These are phyloP conservation scores for Neurospora tetrasperma DNA, from an alignment of 495 filamentous ascomycete species.

Conservation along the genomic window DNA sequence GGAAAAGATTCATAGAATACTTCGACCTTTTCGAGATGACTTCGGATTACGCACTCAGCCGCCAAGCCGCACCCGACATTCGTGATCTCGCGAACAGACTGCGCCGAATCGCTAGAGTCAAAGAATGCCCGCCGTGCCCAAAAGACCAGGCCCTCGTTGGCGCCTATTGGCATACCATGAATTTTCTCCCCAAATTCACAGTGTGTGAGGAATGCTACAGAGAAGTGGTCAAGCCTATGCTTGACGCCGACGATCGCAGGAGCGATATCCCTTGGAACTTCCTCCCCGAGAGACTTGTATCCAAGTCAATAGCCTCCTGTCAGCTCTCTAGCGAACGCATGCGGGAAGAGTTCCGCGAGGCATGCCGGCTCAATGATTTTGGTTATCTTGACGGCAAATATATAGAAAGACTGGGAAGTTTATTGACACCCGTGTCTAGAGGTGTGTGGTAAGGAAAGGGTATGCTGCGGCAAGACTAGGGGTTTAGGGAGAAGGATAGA, in stretches of 20 bases:
- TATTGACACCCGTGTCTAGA: background rate
- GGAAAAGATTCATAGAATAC: constrained; percentile 34
- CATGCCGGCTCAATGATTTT: constrained; percentile 49
- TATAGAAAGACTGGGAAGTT: constrained; percentile 26
- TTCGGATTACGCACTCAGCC: constrained; percentile 25
- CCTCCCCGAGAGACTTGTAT: constrained; percentile 34
- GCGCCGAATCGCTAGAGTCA: constrained; percentile 20
- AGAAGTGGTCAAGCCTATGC: constrained; percentile 54
- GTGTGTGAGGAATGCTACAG: constrained; percentile 51
- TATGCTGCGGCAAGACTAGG: background rate
- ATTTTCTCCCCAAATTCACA: constrained; percentile 27
- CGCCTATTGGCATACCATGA: constrained; percentile 32
- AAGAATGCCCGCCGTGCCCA: constrained; percentile 24
- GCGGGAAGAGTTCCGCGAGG: constrained; percentile 51
- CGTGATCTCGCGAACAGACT: constrained; percentile 27
- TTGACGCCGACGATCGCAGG: constrained; percentile 25
- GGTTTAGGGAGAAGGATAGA: background rate
- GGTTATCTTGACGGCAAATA: constrained; percentile 41
- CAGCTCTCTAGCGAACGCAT: constrained; percentile 70
- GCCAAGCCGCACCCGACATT: constrained; percentile 23
- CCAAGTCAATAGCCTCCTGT: constrained; percentile 46
- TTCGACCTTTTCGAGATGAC: constrained; percentile 34
- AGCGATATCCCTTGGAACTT: constrained; percentile 48
- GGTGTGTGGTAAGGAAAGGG: background rate
- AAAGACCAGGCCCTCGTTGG: constrained; percentile 13